Evolutionary conservation across 2,329 filamentous ascomycete species (phyloP), one percentile per base, ranked within the genome.

Genomic region (Tympanopsis confertula): DNA sequence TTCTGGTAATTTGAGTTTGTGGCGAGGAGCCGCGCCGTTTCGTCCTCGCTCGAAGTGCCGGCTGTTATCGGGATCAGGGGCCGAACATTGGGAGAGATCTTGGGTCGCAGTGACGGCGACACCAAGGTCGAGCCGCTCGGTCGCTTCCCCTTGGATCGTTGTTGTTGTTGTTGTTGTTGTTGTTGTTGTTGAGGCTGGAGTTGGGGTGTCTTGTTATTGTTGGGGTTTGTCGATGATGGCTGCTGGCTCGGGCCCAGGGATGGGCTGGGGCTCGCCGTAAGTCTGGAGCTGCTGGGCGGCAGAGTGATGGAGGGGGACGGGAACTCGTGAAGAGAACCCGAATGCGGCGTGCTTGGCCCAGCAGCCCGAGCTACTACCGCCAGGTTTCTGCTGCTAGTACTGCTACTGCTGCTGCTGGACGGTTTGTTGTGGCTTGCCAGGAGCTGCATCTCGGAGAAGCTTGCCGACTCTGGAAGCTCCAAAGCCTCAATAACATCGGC

Each of bases 1-100:
- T 95, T 94, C 52, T 96, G 89, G 51, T 98, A 98, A 52, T 98
- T 98, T 2, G 89, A 96, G 56, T 96, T 96, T 13, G 85, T 86
- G 24, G 88, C 85, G 19, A 98, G 70, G 33, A 96, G 71, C 19
- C 86, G 71, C n/a, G 74, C 79, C 0, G 75, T 69, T 2, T 73
- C 69, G 47, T 77, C 72, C 45, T 78, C 74, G 4, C 65, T 66
- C 1, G 71, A 65, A 40, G 68, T 59, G 3, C 68, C 56, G 7
- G 61, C 68, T 3, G 63, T 57, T 19, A 62, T 80, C 15, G 87
- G 86, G 35, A 95, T 70, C 17, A 95, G 59, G 7, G 91, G 89
- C 55, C 94, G 94, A 56, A 98, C 94, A 55, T 78, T 94, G 3
- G 89, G 91, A 19, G 88, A 95, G 43, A 96, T 95, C 55, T 77